Evolutionary conservation across 2,329 filamentous ascomycete genomes (phyloP).

Genomic region (Cytospora piceicola): DNA sequence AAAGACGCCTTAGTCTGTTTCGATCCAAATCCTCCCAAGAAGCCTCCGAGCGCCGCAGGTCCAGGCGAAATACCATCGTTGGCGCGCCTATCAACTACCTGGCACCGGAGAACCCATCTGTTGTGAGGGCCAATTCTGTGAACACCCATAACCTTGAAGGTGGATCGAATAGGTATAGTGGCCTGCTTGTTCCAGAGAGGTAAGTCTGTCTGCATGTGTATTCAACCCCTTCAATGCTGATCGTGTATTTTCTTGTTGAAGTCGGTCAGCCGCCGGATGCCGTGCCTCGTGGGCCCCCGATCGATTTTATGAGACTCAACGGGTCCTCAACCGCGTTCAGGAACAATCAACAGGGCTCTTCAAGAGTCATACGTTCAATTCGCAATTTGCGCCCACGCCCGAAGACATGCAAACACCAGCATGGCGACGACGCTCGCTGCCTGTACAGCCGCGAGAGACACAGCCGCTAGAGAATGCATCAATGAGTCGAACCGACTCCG

Average conservation of each 20-base stretch:
- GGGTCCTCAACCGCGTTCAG: constrained; percentile 46
- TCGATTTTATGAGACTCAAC: constrained; percentile 51
- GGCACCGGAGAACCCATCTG: constrained; percentile 31
- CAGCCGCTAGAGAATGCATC: constrained; percentile 33
- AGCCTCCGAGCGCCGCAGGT: constrained; percentile 32
- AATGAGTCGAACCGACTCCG: constrained; percentile 50
- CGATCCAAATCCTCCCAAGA: constrained; percentile 43
- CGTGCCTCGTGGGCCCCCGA: constrained; percentile 50
- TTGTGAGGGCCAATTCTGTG: constrained; percentile 41
- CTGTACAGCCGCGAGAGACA: constrained; percentile 34
- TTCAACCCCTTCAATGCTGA: not conserved
- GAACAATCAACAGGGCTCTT: constrained; percentile 30
- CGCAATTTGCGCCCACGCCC: constrained; percentile 28
- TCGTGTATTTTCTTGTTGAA: constrained; percentile 32
- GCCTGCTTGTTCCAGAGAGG: constrained; percentile 36
- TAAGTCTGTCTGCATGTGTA: constrained; percentile 28
- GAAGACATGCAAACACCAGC: constrained; percentile 41
- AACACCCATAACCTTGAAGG: constrained; percentile 32
- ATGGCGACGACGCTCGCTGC: constrained; percentile 43
- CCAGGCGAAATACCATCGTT: constrained; percentile 38
- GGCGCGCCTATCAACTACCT: constrained; percentile 31
- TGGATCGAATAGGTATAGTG: constrained; percentile 38
- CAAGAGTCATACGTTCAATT: constrained; percentile 17
- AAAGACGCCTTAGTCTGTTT: constrained; percentile 49
- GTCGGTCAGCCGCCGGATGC: constrained; percentile 40